Base-by-base conservation (phyloP, 257 asterid species). In the Fraxinus pennsylvanica region DNA sequence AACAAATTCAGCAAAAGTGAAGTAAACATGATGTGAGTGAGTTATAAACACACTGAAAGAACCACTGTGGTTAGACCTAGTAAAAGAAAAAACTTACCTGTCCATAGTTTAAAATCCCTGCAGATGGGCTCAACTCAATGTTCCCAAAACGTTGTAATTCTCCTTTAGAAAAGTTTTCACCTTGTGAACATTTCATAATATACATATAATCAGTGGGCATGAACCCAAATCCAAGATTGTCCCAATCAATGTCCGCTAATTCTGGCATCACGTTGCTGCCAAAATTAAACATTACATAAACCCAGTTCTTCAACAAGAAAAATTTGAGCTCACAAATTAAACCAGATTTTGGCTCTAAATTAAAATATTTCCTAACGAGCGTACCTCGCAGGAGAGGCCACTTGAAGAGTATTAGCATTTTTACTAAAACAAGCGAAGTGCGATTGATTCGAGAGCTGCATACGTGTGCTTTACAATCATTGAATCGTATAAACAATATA, bases 51-150 rank as follows among this genome's bases (percentile, higher is more conserved):
- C 3, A 52, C 27, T 17, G 0, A 73, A 69, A 25, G 19, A 54
- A 1, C 19, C 69, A 59, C 29, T n/a, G 27, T 47, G 22, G 76
- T 68, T 8, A 76, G 41, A 69, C 13, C 12, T 43, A 15, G 41
- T 4, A 76, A 74, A 79, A 65, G 19, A n/a, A 38, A 74, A 79
- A 83, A 88, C 69, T 79, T 0, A 95, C 99, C 97, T 95, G 97
- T 10, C 99, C 99, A 19, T 95, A 95, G 71, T 95, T 95, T 83
- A 95, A 84, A 84, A 93, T 81, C 43, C 98, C 97, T 57, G 98
- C 85, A 74, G 96, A 93, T 15, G 99, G 98, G 87, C 91, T 95
- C 94, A 95, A 82, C 87, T 93, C 97, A 74, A 95, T 90, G 86
- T 95, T 95, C 76, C 98, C 97, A 81, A 95, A 95, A 57, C 94